Base-by-base conservation (phyloP, 768 basidiomycete species). In the Suillus subalutaceus region DNA sequence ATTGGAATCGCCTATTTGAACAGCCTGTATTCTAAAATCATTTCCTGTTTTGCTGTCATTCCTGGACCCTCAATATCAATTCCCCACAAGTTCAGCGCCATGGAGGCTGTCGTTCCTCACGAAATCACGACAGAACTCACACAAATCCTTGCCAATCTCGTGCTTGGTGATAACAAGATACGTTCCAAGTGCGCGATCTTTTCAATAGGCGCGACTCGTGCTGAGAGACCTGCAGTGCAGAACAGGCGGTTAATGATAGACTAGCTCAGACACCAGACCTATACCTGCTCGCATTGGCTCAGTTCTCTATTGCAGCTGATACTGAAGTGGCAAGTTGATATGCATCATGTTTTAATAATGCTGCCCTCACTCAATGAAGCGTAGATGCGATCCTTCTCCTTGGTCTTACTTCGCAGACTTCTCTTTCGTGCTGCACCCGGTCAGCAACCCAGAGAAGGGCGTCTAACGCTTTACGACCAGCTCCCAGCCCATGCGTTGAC, bases 361-460 rank as follows among this genome's bases (percentile, higher is more conserved):
- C 20, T 40, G 53, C 68, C 69, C 66, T 72, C 67, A 40, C 30
- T 48, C 32, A 63, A 63, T 66, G 63, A 56, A 71, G 66, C 66
- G 38, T 67, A 93, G 91, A 94, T 94, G 92, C 88, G 92, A 37
- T 91, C 90, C 0, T 93, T 94, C 77, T 92, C 92, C 2, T 81
- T 93, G 37, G 92, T 94, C 12, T 85, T 94, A 38, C 84, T 93
- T 37, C 87, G 93, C 10, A 86, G 93, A 6, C 83, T 94, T 4
- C 85, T 93, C 38, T 94, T 94, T 76, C 86, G 92, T 8, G 71
- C 88, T 0, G 78, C 86, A 2, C 85, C 75, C 0, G 69, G 74
- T 41, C 77, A 69, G 57, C 79, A 72, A 20, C 71, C 69, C 40
- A 70, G 63, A 56, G 81, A 77, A 69, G 73, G 72, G 9, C 79